A percentile compares a stretch with the other conserved stretches of the same genome.
Evolutionary conservation across 352 stramenopile genomes (phyloP).

Genomic region (Pythium chondricola): DNA sequence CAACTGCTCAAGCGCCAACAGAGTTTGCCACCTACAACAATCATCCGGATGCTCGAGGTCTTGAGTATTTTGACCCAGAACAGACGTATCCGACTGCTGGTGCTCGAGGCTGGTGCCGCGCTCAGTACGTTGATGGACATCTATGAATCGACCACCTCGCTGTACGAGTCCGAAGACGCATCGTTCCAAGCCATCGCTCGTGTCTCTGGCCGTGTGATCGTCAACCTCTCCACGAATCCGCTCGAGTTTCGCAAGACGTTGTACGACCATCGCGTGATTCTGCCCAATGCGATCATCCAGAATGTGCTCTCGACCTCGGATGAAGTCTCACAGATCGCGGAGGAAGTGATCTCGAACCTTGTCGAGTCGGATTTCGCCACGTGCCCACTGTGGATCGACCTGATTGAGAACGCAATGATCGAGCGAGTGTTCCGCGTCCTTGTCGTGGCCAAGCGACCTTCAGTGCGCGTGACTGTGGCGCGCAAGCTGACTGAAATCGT

Average conservation of each 20-base stretch:
- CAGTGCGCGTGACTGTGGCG: slow-evolving; percentile 58
- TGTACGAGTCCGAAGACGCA: slow-evolving; percentile 29
- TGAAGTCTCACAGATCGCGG: slow-evolving; percentile 48
- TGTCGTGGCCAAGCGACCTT: slow-evolving; percentile 38
- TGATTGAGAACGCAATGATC: slow-evolving; percentile 62
- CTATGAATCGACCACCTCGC: slow-evolving; percentile 38
- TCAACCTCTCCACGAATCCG: slow-evolving; percentile 64
- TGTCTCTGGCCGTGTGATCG: slow-evolving; percentile 49
- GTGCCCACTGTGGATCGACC: slow-evolving; percentile 70
- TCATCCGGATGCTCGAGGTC: slow-evolving; percentile 33
- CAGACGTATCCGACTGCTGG: slow-evolving; percentile 58
- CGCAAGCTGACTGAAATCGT: slow-evolving; percentile 78
- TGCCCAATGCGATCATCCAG: slow-evolving; percentile 47
- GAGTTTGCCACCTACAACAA: background rate
- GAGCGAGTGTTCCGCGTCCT: slow-evolving; percentile 55
- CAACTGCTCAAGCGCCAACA: slow-evolving; percentile 32
- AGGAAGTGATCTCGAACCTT: slow-evolving; percentile 70
- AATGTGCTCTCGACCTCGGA: slow-evolving; percentile 54
- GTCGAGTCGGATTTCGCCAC: slow-evolving; percentile 79
- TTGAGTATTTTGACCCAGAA: slow-evolving; percentile 48
- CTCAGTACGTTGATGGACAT: slow-evolving; percentile 47
- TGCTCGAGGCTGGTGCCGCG: slow-evolving; percentile 51
- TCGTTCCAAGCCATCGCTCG: slow-evolving; percentile 35
- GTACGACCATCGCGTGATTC: slow-evolving; percentile 54
- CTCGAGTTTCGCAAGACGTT: slow-evolving; percentile 77